phyloP scores from a whole-genome alignment of 2,329 filamentous ascomycete species.

The Fusarium circinatum region DNA sequence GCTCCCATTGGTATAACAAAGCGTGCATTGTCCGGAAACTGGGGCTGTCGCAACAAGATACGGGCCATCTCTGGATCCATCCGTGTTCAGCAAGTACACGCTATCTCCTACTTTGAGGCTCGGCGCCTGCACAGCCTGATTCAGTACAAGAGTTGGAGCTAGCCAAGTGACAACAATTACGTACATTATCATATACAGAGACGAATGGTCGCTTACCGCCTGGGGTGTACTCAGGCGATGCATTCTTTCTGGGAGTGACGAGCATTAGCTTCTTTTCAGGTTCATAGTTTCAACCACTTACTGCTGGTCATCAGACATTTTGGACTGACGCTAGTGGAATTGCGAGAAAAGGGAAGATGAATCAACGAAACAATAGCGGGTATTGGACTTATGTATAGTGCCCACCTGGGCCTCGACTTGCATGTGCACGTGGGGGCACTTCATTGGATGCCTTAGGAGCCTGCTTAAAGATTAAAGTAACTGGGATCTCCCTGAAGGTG shows the following conservation, averaged over 20 bases:
- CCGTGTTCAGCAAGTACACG: neutral
- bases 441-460: neutral
- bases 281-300: neutral
- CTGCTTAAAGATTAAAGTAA: neutral
- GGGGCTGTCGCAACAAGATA: slow-evolving; percentile 4
- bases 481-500: neutral
- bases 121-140: neutral
- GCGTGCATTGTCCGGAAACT: neutral
- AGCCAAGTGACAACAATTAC: neutral
- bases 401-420: neutral
- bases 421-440: neutral
- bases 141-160: neutral
- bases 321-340: neutral
- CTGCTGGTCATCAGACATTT: neutral
- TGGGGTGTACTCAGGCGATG: neutral
- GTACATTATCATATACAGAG: fast-evolving
- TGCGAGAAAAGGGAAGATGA: neutral
- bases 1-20: neutral
- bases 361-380: neutral
- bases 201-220: neutral
- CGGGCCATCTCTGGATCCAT: slow-evolving; percentile 1
- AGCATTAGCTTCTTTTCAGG: neutral
- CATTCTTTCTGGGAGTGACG: neutral
- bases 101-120: neutral
- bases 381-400: neutral